phyloP scores from a whole-genome alignment of 495 filamentous ascomycete species.

The Physcia stellaris region DNA sequence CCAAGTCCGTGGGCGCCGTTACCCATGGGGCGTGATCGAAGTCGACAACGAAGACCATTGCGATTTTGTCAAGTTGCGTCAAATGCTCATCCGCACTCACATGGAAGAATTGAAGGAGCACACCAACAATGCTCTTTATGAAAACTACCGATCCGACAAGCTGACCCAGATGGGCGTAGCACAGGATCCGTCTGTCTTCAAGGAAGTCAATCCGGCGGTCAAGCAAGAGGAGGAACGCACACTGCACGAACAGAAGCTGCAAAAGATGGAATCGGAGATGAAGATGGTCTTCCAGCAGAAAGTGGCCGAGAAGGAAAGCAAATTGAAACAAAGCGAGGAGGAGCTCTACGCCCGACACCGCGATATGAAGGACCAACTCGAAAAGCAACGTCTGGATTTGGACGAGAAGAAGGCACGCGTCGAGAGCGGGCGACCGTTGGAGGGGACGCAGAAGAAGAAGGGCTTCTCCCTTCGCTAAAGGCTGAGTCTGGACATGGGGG shows the following conservation, averaged over 20 bases:
- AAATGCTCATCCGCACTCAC: conserved; percentile 99
- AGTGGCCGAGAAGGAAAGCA: conserved; percentile 98
- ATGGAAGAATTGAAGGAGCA: conserved; percentile 99
- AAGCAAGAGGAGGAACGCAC: conserved; percentile 99
- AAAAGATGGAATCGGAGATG: conserved; percentile 99
- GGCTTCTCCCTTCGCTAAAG: conserved; percentile 77
- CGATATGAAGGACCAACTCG: conserved; percentile 99
- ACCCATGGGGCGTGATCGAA: conserved; percentile 98
- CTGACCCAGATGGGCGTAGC: conserved; percentile 95
- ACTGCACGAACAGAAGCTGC: conserved; percentile 97
- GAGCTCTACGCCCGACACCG: conserved; percentile 94
- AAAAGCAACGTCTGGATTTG: conserved; percentile 81
- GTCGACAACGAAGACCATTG: conserved; percentile 99
- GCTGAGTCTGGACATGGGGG: not conserved
- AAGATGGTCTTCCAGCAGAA: conserved; percentile 99
- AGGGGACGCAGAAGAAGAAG: conserved; percentile 90
- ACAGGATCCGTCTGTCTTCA: conserved; percentile 97
- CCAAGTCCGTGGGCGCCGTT: conserved; percentile 87
- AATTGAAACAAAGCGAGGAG: conserved; percentile 97
- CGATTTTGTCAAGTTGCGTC: conserved; percentile 97
- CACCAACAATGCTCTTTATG: conserved; percentile 96
- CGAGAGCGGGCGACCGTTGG: conserved; percentile 87
- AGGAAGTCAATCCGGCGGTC: conserved; percentile 99
- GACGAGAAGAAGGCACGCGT: conserved; percentile 93
- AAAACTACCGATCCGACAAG: conserved; percentile 99